Evolutionary conservation across 768 basidiomycete genomes (phyloP).

Genomic region (Russula olivacea): DNA sequence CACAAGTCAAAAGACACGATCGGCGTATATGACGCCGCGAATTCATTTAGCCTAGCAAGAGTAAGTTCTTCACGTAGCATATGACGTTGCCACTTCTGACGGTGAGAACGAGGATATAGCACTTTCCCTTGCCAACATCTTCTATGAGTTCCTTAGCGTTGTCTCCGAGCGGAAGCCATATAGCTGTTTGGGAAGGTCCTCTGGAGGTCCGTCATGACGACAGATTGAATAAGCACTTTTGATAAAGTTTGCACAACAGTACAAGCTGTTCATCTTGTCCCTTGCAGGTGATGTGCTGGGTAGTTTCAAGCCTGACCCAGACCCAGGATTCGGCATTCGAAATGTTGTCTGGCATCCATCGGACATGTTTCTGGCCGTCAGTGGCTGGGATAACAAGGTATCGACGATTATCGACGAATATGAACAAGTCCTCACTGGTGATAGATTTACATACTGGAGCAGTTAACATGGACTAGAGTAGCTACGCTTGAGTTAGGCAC

Average conservation of each 20-base stretch:
- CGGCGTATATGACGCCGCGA: slow-evolving; percentile 72
- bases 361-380: slow-evolving; percentile 73
- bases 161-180: slow-evolving; percentile 68
- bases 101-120: slow-evolving; percentile 40
- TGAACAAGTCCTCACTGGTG: neutral
- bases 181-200: slow-evolving; percentile 81
- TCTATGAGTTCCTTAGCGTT: slow-evolving; percentile 65
- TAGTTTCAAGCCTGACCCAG: slow-evolving; percentile 63
- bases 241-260: slow-evolving; percentile 39
- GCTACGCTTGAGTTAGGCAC: slow-evolving; percentile 56
- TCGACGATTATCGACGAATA: slow-evolving; percentile 9
- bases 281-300: slow-evolving; percentile 59
- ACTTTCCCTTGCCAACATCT: slow-evolving; percentile 74
- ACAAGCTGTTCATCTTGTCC: slow-evolving; percentile 66
- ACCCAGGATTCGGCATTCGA: slow-evolving; percentile 82
- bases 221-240: neutral
- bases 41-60: slow-evolving; percentile 65
- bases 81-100: neutral
- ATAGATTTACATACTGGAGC: slow-evolving; percentile 72
- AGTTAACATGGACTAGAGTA: slow-evolving; percentile 66
- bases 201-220: slow-evolving; percentile 52
- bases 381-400: slow-evolving; percentile 89
- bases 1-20: slow-evolving; percentile 87
- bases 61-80: slow-evolving; percentile 38
- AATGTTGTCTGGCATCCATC: slow-evolving; percentile 80